Percentiles rank a stretch among this genome's conserved stretches.
Evolutionary conservation across 768 basidiomycete genomes (phyloP).

Genomic region (Naganishia onofrii): DNA sequence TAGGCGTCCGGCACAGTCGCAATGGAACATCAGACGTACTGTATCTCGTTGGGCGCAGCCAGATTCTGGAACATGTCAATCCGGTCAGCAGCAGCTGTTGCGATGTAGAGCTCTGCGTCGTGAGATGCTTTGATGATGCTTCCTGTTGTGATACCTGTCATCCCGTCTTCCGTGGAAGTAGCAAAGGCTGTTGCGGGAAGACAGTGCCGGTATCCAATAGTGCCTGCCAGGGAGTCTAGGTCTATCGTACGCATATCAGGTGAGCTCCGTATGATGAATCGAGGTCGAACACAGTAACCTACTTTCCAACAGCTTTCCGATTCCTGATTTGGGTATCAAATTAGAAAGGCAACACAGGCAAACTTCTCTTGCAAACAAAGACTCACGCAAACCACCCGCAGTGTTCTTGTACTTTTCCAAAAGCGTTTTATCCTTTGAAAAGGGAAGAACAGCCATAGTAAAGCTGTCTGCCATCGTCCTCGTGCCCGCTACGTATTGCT

Average conservation of each 20-base stretch:
- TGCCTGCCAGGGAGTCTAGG: slow-evolving; percentile 78
- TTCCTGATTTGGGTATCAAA: slow-evolving; percentile 35
- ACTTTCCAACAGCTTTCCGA: slow-evolving; percentile 50
- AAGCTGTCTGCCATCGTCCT: slow-evolving; percentile 49
- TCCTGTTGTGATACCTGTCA: slow-evolving; percentile 59
- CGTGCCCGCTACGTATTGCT: slow-evolving; percentile 31
- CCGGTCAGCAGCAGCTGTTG: slow-evolving; percentile 77
- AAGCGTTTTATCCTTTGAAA: slow-evolving; percentile 40
- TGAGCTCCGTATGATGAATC: background rate
- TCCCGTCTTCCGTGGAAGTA: slow-evolving; percentile 6
- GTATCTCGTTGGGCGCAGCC: slow-evolving; percentile 41
- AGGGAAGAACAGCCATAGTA: slow-evolving; percentile 46
- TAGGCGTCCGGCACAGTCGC: too few relatives aligned
- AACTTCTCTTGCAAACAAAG: background rate
- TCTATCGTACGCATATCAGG: slow-evolving; percentile 60
- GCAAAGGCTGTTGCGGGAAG: slow-evolving; percentile 35
- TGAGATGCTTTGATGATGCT: slow-evolving; percentile 56
- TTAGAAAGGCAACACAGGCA: background rate
- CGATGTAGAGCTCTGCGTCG: slow-evolving; percentile 72
- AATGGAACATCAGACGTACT: slow-evolving; percentile 33
- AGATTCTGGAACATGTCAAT: slow-evolving; percentile 49
- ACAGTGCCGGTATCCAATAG: slow-evolving; percentile 74
- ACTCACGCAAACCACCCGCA: slow-evolving; percentile 46
- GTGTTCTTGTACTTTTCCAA: slow-evolving; percentile 47
- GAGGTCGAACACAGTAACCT: slow-evolving; percentile 2